Percentiles rank a stretch among this genome's conserved stretches.
These are phyloP conservation scores for Colletotrichum abscissum DNA, from an alignment of 2,329 filamentous ascomycete species.

Conservation along the genomic window DNA sequence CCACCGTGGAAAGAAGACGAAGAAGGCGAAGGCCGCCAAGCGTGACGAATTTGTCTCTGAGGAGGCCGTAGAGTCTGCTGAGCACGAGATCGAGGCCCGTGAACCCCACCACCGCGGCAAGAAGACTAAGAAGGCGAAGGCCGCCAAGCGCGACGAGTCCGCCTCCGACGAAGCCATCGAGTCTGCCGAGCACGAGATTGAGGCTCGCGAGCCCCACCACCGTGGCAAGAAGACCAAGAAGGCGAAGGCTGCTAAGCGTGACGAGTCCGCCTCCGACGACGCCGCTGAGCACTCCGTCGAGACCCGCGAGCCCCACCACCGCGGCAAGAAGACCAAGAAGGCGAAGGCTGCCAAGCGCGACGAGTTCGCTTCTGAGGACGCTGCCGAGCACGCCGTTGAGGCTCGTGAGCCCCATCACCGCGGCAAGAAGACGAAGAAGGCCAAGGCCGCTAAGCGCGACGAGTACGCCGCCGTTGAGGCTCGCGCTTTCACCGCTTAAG, in stretches of 20 bases:
- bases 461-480: conserved; percentile 14
- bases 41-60: conserved; percentile 18
- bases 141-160: neutral
- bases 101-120: conserved; percentile 36
- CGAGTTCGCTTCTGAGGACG: neutral
- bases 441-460: conserved; percentile 1
- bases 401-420: conserved; percentile 33
- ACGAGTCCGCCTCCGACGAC: neutral
- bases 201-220: conserved; percentile 30
- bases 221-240: conserved; percentile 30
- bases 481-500: conserved; percentile 23
- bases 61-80: neutral
- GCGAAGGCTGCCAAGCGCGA: conserved; percentile 17
- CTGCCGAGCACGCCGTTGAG: conserved; percentile 22
- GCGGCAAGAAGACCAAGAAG: conserved; percentile 34
- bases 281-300: conserved; percentile 22
- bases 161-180: neutral
- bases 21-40: conserved; percentile 8
- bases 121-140: conserved; percentile 30
- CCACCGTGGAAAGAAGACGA: conserved; percentile 29
- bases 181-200: neutral
- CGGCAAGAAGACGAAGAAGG: conserved; percentile 27
- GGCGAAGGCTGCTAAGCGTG: conserved; percentile 9
- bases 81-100: conserved; percentile 29
- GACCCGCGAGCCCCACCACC: conserved; percentile 36